These are phyloP conservation scores for Amylocarpus encephaloides DNA, from an alignment of 2,329 filamentous ascomycete species.

Conservation along the genomic window DNA sequence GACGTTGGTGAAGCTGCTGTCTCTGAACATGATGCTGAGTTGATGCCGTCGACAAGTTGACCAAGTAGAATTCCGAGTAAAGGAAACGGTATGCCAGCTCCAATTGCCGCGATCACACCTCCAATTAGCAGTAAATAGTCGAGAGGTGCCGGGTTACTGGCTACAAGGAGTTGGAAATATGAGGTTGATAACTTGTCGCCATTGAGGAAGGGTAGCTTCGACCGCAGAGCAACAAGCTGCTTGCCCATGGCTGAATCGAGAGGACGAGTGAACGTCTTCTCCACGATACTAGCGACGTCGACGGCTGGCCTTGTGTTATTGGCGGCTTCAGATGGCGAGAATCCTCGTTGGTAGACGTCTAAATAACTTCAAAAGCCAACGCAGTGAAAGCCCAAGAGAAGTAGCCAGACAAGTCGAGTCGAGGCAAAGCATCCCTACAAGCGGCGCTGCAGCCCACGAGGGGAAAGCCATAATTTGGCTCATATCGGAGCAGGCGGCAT, in stretches of 20 bases:
- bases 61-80: constrained; percentile 60
- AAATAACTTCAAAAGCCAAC: too few species aligned
- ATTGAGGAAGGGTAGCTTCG: neutral
- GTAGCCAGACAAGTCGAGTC: too few species aligned
- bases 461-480: too few species aligned
- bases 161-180: constrained; percentile 16
- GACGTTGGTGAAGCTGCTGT: neutral
- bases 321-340: too few species aligned
- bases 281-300: too few species aligned
- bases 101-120: constrained; percentile 42
- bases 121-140: constrained; percentile 33
- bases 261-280: too few species aligned
- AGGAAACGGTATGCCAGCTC: constrained; percentile 55
- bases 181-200: neutral
- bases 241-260: neutral
- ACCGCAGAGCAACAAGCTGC: neutral
- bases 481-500: too few species aligned
- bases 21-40: constrained; percentile 39
- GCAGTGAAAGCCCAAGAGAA: too few species aligned
- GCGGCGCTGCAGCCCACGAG: too few species aligned
- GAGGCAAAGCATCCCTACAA: too few species aligned
- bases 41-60: constrained; percentile 56
- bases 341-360: too few species aligned
- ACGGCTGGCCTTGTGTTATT: too few species aligned
- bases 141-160: constrained; percentile 10